Conservation (phyloP, 257 asterid genomes). For the Solanum paucissectum region DNA sequence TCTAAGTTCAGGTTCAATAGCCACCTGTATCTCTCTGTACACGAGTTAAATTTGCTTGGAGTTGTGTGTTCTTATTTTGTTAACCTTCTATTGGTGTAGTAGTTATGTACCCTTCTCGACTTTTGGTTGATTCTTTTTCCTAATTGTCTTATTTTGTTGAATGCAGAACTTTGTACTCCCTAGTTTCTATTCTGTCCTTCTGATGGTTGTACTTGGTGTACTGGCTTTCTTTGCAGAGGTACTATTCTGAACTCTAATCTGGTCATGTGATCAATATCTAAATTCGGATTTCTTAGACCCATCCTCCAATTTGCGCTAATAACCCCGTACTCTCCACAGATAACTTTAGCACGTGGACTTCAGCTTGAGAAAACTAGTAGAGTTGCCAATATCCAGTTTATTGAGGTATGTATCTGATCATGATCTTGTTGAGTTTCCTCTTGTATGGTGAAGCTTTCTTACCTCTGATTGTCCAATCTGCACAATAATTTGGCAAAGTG, state of each 20-base stretch:
- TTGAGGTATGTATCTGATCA: slow-evolving; percentile 14
- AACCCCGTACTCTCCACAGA: slow-evolving; percentile 8
- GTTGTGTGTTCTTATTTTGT: background rate
- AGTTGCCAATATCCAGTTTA: slow-evolving; percentile 22
- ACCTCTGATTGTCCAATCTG: background rate
- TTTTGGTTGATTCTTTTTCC: background rate
- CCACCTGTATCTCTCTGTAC: background rate
- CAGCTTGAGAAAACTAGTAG: slow-evolving; percentile 35
- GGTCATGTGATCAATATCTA: background rate
- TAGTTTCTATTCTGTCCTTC: slow-evolving; percentile 18
- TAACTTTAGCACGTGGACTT: slow-evolving; percentile 32
- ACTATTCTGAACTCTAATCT: background rate
- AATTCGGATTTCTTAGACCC: background rate
- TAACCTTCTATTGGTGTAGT: background rate
- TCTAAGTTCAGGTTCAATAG: background rate
- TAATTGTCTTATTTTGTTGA: background rate
- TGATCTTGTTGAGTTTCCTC: background rate
- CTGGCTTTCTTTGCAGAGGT: slow-evolving; percentile 37
- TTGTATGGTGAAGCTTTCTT: background rate
- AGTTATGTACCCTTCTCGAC: background rate
- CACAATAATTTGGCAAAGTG: background rate
- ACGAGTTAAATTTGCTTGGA: background rate
- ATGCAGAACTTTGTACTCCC: slow-evolving; percentile 24
- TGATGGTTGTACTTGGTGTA: slow-evolving; percentile 19
- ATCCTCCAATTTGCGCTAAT: background rate